A percentile compares a stretch with the other conserved stretches of the same genome.
Evolutionary conservation across 306 rosid genomes (phyloP).

Genomic region (Acmispon strigosus): DNA sequence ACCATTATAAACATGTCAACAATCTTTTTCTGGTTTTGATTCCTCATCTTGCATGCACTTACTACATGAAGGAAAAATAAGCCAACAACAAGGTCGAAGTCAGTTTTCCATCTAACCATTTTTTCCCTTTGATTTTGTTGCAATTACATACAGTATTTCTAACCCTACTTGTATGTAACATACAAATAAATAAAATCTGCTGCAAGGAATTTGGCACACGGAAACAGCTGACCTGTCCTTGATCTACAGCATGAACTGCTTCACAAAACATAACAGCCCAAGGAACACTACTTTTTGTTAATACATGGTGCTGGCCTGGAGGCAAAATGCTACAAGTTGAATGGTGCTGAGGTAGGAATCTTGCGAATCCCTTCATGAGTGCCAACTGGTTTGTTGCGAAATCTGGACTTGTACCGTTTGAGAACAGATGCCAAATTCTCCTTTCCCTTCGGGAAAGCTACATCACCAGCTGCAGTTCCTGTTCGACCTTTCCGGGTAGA

Average conservation of each 20-base stretch:
- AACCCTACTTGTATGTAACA: slow-evolving; percentile 48
- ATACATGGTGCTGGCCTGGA: not conserved
- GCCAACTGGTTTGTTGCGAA: slow-evolving; percentile 49
- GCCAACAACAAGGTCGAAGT: slow-evolving; percentile 23
- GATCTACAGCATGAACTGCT: slow-evolving; percentile 30
- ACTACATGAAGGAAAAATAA: not conserved
- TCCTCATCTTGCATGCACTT: not conserved
- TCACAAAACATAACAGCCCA: slow-evolving; percentile 3
- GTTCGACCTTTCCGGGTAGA: slow-evolving; percentile 74
- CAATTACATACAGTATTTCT: slow-evolving; percentile 45
- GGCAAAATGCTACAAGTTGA: slow-evolving; percentile 34
- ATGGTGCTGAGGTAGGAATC: slow-evolving; percentile 40
- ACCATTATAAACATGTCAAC: not conserved
- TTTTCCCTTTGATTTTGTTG: slow-evolving; percentile 41
- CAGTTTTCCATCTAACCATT: slow-evolving; percentile 25
- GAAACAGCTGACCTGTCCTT: slow-evolving; percentile 14
- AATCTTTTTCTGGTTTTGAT: not conserved
- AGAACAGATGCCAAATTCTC: slow-evolving; percentile 83
- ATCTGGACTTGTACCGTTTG: slow-evolving; percentile 76
- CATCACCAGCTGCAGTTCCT: slow-evolving; percentile 93
- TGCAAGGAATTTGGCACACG: slow-evolving; percentile 38
- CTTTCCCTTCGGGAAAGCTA: slow-evolving; percentile 88
- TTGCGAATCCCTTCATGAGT: slow-evolving; percentile 49
- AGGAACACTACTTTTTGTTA: slow-evolving; percentile 1
- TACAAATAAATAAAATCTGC: slow-evolving; percentile 43